Evolutionary conservation across 306 rosid genomes (phyloP).

Genomic region (Senna siamea): DNA sequence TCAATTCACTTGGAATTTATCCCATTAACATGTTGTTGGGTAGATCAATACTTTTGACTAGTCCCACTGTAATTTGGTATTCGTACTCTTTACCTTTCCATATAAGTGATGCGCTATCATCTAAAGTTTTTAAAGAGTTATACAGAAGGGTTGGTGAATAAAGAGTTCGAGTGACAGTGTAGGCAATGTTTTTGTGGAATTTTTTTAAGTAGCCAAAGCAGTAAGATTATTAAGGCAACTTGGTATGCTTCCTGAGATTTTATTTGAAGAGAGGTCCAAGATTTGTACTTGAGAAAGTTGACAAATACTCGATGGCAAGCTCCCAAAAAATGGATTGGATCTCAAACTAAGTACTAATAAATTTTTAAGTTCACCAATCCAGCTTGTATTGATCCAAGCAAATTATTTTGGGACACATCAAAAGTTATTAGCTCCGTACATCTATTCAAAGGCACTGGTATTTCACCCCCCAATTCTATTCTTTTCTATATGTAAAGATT

Average conservation of each 20-base stretch:
- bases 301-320: not conserved
- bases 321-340: not conserved
- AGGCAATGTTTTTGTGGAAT: not conserved
- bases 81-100: not conserved
- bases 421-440: not conserved
- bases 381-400: not conserved
- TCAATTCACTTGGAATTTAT: not conserved
- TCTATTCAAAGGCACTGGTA: not conserved
- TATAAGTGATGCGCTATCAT: not conserved
- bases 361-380: not conserved
- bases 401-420: not conserved
- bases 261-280: not conserved
- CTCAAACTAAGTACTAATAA: not conserved
- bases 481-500: not conserved
- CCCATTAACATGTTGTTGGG: not conserved
- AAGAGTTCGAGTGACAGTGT: too few species aligned
- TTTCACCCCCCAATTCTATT: slow-evolving; percentile 17
- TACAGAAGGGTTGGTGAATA: too few species aligned
- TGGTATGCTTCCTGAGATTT: not conserved
- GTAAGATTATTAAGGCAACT: not conserved
- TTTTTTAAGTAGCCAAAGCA: not conserved
- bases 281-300: not conserved
- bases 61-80: not conserved
- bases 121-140: too few species aligned
- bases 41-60: not conserved